Percentiles rank a stretch among this genome's conserved stretches.
Evolutionary conservation across 2,329 filamentous ascomycete genomes (phyloP).

Genomic region (Colletotrichum chrysophilum): DNA sequence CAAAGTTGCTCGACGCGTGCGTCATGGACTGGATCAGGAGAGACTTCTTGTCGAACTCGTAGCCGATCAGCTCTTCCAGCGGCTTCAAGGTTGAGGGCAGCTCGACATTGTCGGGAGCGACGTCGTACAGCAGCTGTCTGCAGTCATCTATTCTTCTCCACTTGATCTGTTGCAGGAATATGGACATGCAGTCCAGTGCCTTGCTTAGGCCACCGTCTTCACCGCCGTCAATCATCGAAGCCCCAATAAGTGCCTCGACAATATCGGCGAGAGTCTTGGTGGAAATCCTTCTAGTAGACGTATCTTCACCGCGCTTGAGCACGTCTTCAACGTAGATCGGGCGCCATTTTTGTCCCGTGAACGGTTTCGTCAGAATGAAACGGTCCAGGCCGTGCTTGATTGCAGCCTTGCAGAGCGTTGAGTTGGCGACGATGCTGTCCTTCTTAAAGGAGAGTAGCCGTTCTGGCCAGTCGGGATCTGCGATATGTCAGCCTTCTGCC

Average conservation of each 20-base stretch:
- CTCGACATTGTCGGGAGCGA: constrained; percentile 36
- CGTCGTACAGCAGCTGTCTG: constrained; percentile 47
- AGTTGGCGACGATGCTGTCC: constrained; percentile 75
- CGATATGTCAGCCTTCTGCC: constrained; percentile 16
- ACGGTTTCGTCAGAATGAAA: constrained; percentile 73
- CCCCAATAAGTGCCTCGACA: constrained; percentile 83
- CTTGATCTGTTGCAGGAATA: constrained; percentile 67
- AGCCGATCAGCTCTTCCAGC: constrained; percentile 72
- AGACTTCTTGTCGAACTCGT: constrained; percentile 70
- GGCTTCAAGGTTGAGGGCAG: constrained; percentile 47
- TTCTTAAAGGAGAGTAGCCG: constrained; percentile 74
- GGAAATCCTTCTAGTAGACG: constrained; percentile 51
- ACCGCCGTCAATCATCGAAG: constrained; percentile 73
- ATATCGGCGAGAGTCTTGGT: constrained; percentile 88
- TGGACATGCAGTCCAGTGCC: constrained; percentile 66
- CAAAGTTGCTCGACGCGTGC: constrained; percentile 65
- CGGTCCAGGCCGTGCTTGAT: constrained; percentile 68
- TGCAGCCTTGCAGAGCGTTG: constrained; percentile 70
- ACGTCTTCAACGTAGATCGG: constrained; percentile 60
- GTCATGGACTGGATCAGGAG: constrained; percentile 82
- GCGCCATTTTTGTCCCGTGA: constrained; percentile 76
- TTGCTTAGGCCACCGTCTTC: constrained; percentile 70
- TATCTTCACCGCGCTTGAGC: constrained; percentile 24
- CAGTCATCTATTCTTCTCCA: constrained; percentile 55
- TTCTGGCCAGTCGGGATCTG: constrained; percentile 75